Percentiles rank a stretch among this genome's conserved stretches.
phyloP scores from a whole-genome alignment of 2,329 filamentous ascomycete species.

The Didymellaceae sp. region DNA sequence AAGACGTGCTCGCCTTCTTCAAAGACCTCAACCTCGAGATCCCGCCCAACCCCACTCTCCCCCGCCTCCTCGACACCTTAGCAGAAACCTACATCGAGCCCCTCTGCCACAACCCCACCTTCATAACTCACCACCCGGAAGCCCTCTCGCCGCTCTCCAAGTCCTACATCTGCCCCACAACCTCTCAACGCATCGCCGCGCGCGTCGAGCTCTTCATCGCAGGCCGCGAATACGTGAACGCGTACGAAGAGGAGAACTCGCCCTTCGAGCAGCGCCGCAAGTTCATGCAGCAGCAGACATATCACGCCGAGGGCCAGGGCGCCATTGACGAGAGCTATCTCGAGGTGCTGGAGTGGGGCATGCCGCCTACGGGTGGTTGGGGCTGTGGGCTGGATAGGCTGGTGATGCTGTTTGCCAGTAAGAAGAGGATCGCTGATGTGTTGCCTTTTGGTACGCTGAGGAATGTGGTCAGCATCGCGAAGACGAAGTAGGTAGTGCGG shows the following conservation, averaged over 20 bases:
- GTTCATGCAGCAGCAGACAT: slow-evolving; percentile 67
- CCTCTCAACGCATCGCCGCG: slow-evolving; percentile 76
- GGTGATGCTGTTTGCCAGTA: slow-evolving; percentile 86
- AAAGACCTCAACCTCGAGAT: slow-evolving; percentile 55
- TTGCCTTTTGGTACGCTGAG: slow-evolving; percentile 86
- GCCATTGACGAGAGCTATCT: slow-evolving; percentile 81
- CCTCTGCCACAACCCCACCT: slow-evolving; percentile 73
- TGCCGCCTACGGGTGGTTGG: slow-evolving; percentile 98
- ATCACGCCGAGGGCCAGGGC: slow-evolving; percentile 43
- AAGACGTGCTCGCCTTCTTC: slow-evolving; percentile 65
- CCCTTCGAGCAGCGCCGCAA: slow-evolving; percentile 86
- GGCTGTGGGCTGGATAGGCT: slow-evolving; percentile 91
- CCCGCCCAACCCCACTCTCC: slow-evolving; percentile 63
- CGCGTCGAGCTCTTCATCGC: slow-evolving; percentile 85
- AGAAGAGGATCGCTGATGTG: slow-evolving; percentile 81
- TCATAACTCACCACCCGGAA: slow-evolving; percentile 88
- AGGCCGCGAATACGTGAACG: slow-evolving; percentile 86
- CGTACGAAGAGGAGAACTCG: slow-evolving; percentile 98
- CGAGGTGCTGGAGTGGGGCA: slow-evolving; percentile 80
- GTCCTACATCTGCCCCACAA: slow-evolving; percentile 72
- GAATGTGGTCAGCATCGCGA: slow-evolving; percentile 56
- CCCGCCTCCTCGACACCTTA: slow-evolving; percentile 81
- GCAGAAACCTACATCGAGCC: slow-evolving; percentile 80
- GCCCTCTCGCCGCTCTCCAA: slow-evolving; percentile 92
- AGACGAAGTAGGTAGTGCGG: slow-evolving; percentile 25